Conservation (phyloP, 139 green algal genomes). For the Micractinium sp. region DNA sequence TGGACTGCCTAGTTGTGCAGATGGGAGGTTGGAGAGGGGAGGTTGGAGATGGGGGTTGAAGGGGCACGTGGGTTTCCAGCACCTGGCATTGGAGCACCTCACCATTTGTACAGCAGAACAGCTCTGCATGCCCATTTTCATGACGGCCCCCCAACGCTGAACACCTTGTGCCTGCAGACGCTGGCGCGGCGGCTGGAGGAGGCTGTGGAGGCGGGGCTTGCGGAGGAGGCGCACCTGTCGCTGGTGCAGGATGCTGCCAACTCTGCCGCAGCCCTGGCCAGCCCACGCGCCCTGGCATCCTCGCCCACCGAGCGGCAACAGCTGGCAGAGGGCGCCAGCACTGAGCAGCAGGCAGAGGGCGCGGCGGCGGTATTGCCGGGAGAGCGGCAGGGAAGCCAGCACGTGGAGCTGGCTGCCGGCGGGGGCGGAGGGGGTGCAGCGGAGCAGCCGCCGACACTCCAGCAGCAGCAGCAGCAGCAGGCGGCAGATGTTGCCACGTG, state of each 20-base stretch:
- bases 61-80: too few relatives aligned
- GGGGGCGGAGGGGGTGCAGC: too few relatives aligned
- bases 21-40: too few relatives aligned
- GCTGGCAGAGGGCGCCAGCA: not conserved
- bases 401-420: not conserved
- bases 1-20: too few relatives aligned
- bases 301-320: not conserved
- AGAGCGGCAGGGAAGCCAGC: slow-evolving; percentile 82
- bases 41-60: too few relatives aligned
- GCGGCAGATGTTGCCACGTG: slow-evolving; percentile 83
- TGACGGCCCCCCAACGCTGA: too few relatives aligned
- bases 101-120: too few relatives aligned
- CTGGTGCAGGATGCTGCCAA: not conserved
- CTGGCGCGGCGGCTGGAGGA: slow-evolving; percentile 36
- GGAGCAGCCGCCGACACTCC: slow-evolving; percentile 21
- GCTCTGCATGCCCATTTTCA: too few relatives aligned
- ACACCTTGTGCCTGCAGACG: slow-evolving; percentile 16
- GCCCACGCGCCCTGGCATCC: too few relatives aligned
- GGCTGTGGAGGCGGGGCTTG: not conserved
- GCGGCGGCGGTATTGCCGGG: not conserved
- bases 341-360: not conserved
- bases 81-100: too few relatives aligned
- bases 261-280: not conserved
- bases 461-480: slow-evolving; percentile 82
- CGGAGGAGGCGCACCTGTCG: not conserved